A percentile compares a stretch with the other conserved stretches of the same genome.
Evolutionary conservation across 2,329 filamentous ascomycete species (phyloP).

Genomic region (Botrytis elliptica): DNA sequence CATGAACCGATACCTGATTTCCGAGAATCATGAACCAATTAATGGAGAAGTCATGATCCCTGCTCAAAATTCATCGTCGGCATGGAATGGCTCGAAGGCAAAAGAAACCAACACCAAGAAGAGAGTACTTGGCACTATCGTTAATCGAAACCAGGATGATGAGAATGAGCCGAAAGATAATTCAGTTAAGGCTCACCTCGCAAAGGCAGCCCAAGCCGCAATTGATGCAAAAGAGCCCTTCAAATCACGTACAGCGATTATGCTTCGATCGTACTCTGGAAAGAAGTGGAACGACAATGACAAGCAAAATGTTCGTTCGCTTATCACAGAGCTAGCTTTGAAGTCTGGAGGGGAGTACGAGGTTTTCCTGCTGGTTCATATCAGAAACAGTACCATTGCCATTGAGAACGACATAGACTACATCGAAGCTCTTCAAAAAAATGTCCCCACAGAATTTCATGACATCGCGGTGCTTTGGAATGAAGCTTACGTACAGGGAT

Average conservation of each 20-base stretch:
- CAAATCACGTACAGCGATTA: constrained; percentile 61
- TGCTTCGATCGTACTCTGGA: constrained; percentile 74
- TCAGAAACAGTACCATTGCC: constrained; percentile 60
- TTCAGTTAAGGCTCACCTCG: background rate
- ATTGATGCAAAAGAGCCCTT: background rate
- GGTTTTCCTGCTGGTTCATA: constrained; percentile 76
- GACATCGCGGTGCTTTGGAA: constrained; percentile 74
- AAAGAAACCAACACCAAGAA: background rate
- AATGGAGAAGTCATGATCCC: background rate
- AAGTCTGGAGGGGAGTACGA: constrained; percentile 79
- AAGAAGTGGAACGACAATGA: constrained; percentile 78
- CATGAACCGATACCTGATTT: constrained; percentile 49
- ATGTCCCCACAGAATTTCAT: constrained; percentile 68
- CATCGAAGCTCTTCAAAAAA: constrained; percentile 56
- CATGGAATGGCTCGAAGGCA: background rate
- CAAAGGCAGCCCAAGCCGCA: background rate
- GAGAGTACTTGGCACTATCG: background rate
- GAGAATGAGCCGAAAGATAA: background rate
- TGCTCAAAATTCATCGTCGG: background rate
- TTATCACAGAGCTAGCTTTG: constrained; percentile 74
- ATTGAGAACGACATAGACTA: constrained; percentile 62
- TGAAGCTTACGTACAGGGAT: constrained; percentile 68
- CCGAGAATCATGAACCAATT: background rate
- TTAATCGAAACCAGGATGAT: background rate
- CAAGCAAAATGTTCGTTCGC: constrained; percentile 72